Evolutionary conservation across 495 filamentous ascomycete genomes (phyloP).

Genomic region (Penicillium bovifimosum): DNA sequence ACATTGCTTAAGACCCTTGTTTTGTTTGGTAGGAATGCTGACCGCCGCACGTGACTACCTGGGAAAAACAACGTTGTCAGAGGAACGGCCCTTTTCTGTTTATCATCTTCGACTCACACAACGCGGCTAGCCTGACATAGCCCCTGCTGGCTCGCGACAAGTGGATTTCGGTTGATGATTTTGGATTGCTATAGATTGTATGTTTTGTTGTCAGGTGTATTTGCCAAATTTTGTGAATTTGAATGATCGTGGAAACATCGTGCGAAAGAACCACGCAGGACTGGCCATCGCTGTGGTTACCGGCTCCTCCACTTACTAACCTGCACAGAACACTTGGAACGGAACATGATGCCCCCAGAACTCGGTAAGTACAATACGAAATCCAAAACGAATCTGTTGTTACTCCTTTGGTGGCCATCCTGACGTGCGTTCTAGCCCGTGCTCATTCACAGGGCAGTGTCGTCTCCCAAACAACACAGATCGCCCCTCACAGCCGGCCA

Average conservation of each 20-base stretch:
- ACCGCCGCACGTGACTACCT: slow-evolving; percentile 19
- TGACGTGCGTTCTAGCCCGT: slow-evolving; percentile 14
- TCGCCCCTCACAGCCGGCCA: slow-evolving; percentile 37
- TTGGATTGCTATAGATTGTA: slow-evolving; percentile 5
- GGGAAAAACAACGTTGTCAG: slow-evolving; percentile 30
- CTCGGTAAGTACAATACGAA: slow-evolving; percentile 17
- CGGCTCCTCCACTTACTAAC: slow-evolving; percentile 25
- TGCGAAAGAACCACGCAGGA: slow-evolving; percentile 13
- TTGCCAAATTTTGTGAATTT: slow-evolving; percentile 2
- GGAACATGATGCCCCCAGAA: slow-evolving; percentile 22
- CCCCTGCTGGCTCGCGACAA: slow-evolving; percentile 10
- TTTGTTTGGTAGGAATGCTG: slow-evolving; percentile 21
- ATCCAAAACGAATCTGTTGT: background rate
- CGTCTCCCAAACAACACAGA: slow-evolving; percentile 38
- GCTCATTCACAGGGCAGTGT: slow-evolving; percentile 26
- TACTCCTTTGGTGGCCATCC: background rate
- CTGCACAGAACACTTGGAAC: background rate
- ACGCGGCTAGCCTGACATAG: slow-evolving; percentile 16
- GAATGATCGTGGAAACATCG: slow-evolving; percentile 2
- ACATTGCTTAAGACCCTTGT: slow-evolving; percentile 4
- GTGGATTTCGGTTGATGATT: background rate
- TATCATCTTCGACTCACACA: slow-evolving; percentile 26
- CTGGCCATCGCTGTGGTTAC: slow-evolving; percentile 29
- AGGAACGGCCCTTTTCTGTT: slow-evolving; percentile 28
- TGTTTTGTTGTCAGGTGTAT: slow-evolving; percentile 14